Percentiles rank a stretch among this genome's conserved stretches.
Evolutionary conservation across 805 yeast species (phyloP).

Genomic region (Isabelozyma pseudorhagii): DNA sequence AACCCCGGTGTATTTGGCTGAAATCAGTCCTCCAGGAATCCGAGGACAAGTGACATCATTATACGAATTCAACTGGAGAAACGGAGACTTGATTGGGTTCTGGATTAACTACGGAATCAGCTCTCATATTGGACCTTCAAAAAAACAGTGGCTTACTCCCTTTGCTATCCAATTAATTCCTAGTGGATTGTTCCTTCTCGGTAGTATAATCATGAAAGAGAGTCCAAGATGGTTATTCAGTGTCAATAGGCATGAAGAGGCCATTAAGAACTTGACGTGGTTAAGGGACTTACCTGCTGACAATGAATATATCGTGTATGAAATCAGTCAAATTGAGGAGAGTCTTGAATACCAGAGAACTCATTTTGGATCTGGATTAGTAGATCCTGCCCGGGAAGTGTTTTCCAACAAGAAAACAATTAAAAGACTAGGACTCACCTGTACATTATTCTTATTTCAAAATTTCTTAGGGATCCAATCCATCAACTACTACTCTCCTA

Average conservation of each 20-base stretch:
- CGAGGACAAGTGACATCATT: slow-evolving; percentile 29
- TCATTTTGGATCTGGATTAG: slow-evolving; percentile 28
- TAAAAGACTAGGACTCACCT: slow-evolving; percentile 27
- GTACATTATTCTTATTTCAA: slow-evolving; percentile 32
- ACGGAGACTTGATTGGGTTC: slow-evolving; percentile 38
- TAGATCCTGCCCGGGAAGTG: slow-evolving; percentile 33
- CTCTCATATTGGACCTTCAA: slow-evolving; percentile 18
- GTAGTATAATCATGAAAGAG: slow-evolving; percentile 30
- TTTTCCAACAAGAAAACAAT: slow-evolving; percentile 23
- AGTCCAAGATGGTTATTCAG: slow-evolving; percentile 36
- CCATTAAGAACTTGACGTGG: slow-evolving; percentile 31
- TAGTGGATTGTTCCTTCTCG: slow-evolving; percentile 30
- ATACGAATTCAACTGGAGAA: slow-evolving; percentile 37
- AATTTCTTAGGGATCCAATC: slow-evolving; percentile 40
- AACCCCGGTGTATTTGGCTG: slow-evolving; percentile 34
- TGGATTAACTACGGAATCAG: slow-evolving; percentile 35
- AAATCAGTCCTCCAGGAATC: slow-evolving; percentile 33
- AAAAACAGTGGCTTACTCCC: slow-evolving; percentile 37
- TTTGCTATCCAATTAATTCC: slow-evolving; percentile 39
- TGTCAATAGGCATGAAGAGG: slow-evolving; percentile 28
- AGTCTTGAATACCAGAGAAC: slow-evolving; percentile 25
- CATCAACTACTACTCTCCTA: slow-evolving; percentile 38
- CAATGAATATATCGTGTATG: slow-evolving; percentile 32
- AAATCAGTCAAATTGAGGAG: slow-evolving; percentile 33
- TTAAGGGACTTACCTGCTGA: slow-evolving; percentile 30